Percentiles rank a stretch among this genome's conserved stretches.
phyloP scores from a whole-genome alignment of 2,329 filamentous ascomycete species.

The Fusarium succisae region DNA sequence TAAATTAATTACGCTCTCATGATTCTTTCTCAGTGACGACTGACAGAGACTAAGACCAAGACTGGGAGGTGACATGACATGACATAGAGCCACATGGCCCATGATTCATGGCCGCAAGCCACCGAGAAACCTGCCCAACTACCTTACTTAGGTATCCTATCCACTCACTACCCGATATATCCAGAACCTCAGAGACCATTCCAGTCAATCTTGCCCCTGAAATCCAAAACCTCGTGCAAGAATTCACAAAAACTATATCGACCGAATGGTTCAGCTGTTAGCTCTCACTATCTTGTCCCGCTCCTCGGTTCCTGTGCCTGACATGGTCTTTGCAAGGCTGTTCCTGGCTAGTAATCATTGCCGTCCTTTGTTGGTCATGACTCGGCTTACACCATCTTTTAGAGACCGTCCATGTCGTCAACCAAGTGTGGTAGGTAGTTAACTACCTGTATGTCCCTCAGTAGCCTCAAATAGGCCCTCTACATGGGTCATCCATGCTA shows the following conservation, averaged over 20 bases:
- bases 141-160: not conserved
- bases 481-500: constrained; percentile 10
- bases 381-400: constrained; percentile 21
- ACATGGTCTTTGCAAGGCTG: constrained; percentile 10
- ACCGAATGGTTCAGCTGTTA: not conserved
- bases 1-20: not conserved
- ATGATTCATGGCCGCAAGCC: constrained; percentile 32
- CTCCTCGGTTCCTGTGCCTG: constrained; percentile 22
- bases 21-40: not conserved
- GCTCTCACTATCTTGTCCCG: not conserved
- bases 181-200: constrained; percentile 29
- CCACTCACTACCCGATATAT: not conserved
- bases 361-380: constrained; percentile 31
- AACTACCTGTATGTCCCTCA: not conserved
- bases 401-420: constrained; percentile 4
- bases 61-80: not conserved
- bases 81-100: constrained; percentile 12
- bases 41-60: not conserved
- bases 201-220: constrained; percentile 26
- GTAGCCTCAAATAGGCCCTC: constrained; percentile 1
- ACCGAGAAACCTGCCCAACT: constrained; percentile 2
- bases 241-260: constrained; percentile 33
- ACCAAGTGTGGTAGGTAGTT: not conserved
- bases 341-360: constrained; percentile 34
- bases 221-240: constrained; percentile 21